These are phyloP conservation scores for Cyanidium caldarium DNA, from an alignment of 23 red algal species.

Conservation along the genomic window DNA sequence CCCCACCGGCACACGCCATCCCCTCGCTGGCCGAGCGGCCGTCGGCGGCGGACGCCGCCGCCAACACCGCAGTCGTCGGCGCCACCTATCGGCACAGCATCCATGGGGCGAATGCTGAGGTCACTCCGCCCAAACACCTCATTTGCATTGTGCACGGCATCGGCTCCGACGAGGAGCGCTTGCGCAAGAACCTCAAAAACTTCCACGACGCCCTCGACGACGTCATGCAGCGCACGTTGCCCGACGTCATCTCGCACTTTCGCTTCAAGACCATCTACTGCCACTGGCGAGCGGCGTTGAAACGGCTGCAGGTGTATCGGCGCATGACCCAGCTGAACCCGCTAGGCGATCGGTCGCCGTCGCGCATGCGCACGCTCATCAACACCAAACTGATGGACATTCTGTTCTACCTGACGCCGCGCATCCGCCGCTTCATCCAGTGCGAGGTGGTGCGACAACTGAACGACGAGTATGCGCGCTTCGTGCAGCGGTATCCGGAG, in stretches of 20 bases:
- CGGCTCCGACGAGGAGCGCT: slow-evolving; percentile 20
- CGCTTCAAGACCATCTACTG: slow-evolving; percentile 38
- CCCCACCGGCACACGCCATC: slow-evolving; percentile 1
- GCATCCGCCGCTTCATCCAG: slow-evolving; percentile 47
- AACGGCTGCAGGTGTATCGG: slow-evolving; percentile 29
- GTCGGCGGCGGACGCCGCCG: background rate
- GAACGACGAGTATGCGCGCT: slow-evolving; percentile 28
- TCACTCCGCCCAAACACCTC: slow-evolving; percentile 24
- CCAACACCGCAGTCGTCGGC: background rate
- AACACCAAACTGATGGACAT: slow-evolving; percentile 57
- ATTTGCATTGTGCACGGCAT: slow-evolving; percentile 78
- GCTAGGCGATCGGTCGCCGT: background rate
- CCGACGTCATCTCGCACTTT: slow-evolving; percentile 45
- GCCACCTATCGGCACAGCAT: background rate
- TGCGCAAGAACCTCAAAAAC: slow-evolving; percentile 11
- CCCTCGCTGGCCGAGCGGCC: background rate
- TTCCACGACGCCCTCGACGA: slow-evolving; percentile 38
- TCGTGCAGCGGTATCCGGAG: slow-evolving; percentile 57
- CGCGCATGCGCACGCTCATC: slow-evolving; percentile 30
- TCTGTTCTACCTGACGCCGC: slow-evolving; percentile 43
- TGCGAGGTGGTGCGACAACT: slow-evolving; percentile 37
- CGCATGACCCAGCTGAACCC: slow-evolving; percentile 50
- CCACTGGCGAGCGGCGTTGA: slow-evolving; percentile 54
- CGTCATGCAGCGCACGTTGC: slow-evolving; percentile 48
- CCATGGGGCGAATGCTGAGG: background rate